phyloP scores from a whole-genome alignment of 2,329 filamentous ascomycete species.

The Golovinomyces cichoracearum region DNA sequence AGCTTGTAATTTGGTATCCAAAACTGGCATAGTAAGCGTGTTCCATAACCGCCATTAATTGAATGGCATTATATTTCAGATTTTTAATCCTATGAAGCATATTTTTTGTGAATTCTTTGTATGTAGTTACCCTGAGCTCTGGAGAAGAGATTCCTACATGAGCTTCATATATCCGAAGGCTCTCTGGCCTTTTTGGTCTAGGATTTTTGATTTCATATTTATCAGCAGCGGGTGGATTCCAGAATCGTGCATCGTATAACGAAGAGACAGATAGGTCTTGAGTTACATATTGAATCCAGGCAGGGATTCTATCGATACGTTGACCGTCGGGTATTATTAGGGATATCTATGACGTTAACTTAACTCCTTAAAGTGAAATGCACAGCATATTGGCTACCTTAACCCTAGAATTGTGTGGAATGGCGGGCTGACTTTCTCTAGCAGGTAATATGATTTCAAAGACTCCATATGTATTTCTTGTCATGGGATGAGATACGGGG shows the following conservation, averaged over 20 bases:
- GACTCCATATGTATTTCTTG: constrained; percentile 57
- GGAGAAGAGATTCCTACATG: constrained; percentile 92
- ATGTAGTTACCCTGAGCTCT: constrained; percentile 67
- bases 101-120: constrained; percentile 87
- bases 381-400: constrained; percentile 35
- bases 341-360: constrained; percentile 35
- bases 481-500: constrained; percentile 61
- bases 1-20: constrained; percentile 95
- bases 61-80: constrained; percentile 89
- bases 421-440: constrained; percentile 46
- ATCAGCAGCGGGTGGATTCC: constrained; percentile 63
- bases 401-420: constrained; percentile 81
- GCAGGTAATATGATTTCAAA: constrained; percentile 62
- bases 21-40: constrained; percentile 99
- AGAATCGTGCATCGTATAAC: constrained; percentile 84
- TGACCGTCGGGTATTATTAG: constrained; percentile 57
- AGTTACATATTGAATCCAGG: constrained; percentile 94
- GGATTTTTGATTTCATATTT: constrained; percentile 64
- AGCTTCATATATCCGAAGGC: constrained; percentile 89
- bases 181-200: constrained; percentile 58
- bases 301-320: constrained; percentile 64
- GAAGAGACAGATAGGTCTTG: constrained; percentile 77
- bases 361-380: not conserved
- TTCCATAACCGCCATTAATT: constrained; percentile 98
- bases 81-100: constrained; percentile 76